Evolutionary conservation across 2,329 filamentous ascomycete genomes (phyloP), one percentile per base, ranked within the genome.

Genomic region (Ophiostoma ulmi): DNA sequence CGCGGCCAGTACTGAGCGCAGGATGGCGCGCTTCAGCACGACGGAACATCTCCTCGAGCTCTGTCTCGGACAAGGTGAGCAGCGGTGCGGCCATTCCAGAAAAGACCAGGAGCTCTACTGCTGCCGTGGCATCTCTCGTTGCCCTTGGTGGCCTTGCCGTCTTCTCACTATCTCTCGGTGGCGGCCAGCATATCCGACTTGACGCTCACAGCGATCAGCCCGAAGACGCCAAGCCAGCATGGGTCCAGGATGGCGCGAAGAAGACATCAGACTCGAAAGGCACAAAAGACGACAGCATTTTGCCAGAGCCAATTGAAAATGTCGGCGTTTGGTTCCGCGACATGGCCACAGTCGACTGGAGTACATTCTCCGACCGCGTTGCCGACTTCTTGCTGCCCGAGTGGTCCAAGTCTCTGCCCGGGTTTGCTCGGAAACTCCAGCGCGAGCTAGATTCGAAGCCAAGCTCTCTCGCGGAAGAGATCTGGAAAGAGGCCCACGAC

Each of bases 401-500:
- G 61, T 98, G 94, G 94, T 88, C 91, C 44, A 90, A 88, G 74
- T 78, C 87, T 61, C 82, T 97, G 22, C 94, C 94, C 0, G 89
- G 84, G 3, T 93, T 92, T 70, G 82, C 96, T 70, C 85, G 87
- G 72, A 97, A 97, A 79, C 85, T 98, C 44, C 93, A 97, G 78
- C 87, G 87, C 31, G 94, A 98, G 80, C 83, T 97, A 20, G 95
- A 92, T 44, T 90, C 95, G 88, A 88, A 90, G 0, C 91, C 93
- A 0, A 94, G 93, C 1, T 97, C 93, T 0, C 82, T 99, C 61
- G 93, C 94, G 14, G 91, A 96, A 77, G 92, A 97, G 75, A 95
- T 99, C 72, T 98, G 95, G 95, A 84, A 85, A 74, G 94, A 98
- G 76, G 93, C 95, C 0, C 91, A 93, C 71, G 92, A 98, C 77